A percentile compares a stretch with the other conserved stretches of the same genome.
These are phyloP conservation scores for Chaetothyriales sp. DNA, from an alignment of 2,329 filamentous ascomycete genomes.

Conservation along the genomic window DNA sequence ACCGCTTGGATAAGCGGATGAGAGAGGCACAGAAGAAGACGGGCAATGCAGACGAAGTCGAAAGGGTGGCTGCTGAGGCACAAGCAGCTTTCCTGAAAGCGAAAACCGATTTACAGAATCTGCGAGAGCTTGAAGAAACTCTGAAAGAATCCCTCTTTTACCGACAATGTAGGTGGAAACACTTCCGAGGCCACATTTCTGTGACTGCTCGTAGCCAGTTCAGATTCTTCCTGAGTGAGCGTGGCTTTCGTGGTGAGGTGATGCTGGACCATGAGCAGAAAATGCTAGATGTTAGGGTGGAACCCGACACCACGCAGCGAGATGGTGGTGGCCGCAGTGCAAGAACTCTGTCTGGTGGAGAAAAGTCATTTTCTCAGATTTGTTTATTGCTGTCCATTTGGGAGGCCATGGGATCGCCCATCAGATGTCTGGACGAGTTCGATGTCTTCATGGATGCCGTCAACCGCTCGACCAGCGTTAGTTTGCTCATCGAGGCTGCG, in stretches of 20 bases:
- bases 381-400: constrained; percentile 85
- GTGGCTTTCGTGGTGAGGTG: constrained; percentile 73
- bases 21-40: constrained; percentile 44
- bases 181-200: constrained; percentile 64
- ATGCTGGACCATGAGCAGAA: constrained; percentile 63
- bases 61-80: constrained; percentile 31
- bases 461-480: constrained; percentile 83
- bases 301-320: constrained; percentile 55
- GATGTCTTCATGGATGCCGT: constrained; percentile 99
- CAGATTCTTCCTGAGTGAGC: constrained; percentile 73
- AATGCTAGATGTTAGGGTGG: constrained; percentile 62
- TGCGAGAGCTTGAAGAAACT: constrained; percentile 29
- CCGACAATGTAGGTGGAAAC: constrained; percentile 62
- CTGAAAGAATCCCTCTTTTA: constrained; percentile 49
- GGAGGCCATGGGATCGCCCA: constrained; percentile 95
- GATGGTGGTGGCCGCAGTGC: constrained; percentile 63
- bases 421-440: constrained; percentile 92
- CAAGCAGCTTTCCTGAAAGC: constrained; percentile 26
- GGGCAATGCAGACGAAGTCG: constrained; percentile 52
- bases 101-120: constrained; percentile 25
- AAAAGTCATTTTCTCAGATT: constrained; percentile 96
- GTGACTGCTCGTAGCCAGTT: constrained; percentile 71
- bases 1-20: constrained; percentile 47
- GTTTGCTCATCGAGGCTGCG: constrained; percentile 84
- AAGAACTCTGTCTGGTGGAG: constrained; percentile 85